A percentile compares a stretch with the other conserved stretches of the same genome.
These are phyloP conservation scores for Clathrospora elynae DNA, from an alignment of 2,329 filamentous ascomycete genomes.

Conservation along the genomic window DNA sequence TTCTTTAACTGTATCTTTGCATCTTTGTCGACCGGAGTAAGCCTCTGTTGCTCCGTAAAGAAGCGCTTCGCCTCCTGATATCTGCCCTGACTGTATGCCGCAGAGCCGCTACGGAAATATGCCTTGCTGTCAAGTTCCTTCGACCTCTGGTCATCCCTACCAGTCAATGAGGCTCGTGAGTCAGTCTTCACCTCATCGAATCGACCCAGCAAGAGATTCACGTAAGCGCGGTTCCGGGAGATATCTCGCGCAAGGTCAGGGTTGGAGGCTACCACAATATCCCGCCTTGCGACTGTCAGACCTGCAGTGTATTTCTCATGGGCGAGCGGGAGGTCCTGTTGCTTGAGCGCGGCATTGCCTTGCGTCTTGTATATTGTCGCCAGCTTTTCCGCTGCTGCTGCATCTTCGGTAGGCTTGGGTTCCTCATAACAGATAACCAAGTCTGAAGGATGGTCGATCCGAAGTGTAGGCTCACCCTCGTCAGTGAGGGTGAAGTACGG, in stretches of 20 bases:
- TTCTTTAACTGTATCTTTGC: constrained; percentile 27
- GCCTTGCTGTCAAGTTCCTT: constrained; percentile 50
- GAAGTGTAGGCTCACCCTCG: constrained; percentile 52
- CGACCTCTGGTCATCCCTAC: constrained; percentile 31
- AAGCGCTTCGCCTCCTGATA: constrained; percentile 48
- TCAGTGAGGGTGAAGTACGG: constrained; percentile 57
- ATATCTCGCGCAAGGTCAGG: constrained; percentile 38
- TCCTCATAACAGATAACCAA: constrained; percentile 48
- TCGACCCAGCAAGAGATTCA: constrained; percentile 38
- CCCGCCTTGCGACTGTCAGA: constrained; percentile 28
- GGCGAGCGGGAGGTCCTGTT: constrained; percentile 47
- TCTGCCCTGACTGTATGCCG: constrained; percentile 52
- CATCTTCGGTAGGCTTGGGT: constrained; percentile 41
- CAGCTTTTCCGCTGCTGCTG: constrained; percentile 38
- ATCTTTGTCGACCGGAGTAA: constrained; percentile 46
- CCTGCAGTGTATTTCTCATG: constrained; percentile 42
- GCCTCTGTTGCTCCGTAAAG: constrained; percentile 39
- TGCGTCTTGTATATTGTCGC: constrained; percentile 41
- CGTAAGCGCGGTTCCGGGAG: constrained; percentile 43
- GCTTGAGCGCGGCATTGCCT: constrained; percentile 40
- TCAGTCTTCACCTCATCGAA: constrained; percentile 41
- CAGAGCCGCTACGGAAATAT: constrained; percentile 53
- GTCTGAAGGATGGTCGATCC: constrained; percentile 61
- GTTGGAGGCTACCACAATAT: constrained; percentile 18
- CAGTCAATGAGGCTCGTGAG: constrained; percentile 35